Evolutionary conservation across 2,329 filamentous ascomycete species (phyloP), one percentile per base, ranked within the genome.

Genomic region (Cordyceps cicadae): DNA sequence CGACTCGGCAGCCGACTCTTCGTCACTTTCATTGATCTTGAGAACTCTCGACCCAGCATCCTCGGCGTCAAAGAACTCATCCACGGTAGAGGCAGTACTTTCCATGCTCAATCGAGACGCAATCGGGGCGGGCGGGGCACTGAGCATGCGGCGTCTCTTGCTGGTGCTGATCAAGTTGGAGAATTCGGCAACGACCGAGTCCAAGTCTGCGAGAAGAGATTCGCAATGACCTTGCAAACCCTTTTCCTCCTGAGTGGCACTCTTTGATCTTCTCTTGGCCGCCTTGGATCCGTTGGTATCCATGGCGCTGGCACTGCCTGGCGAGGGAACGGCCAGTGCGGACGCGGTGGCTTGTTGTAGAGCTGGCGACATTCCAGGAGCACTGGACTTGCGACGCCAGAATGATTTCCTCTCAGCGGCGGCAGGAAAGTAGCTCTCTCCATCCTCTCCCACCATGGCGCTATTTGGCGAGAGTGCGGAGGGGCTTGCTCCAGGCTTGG

Each of bases 41-140:
- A 96, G 79, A 9, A 96, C 79, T 59, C 89, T 86, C 8, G 87
- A 86, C 17, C 76, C 76, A 26, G 75, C 77, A 66, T 83, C 82
- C 68, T 88, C 86, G 1, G 94, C 94, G 71, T 99, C 94, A 67
- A 97, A 99, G 75, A 97, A 99, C 70, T 97, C 93, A 61, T 96
- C 90, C 2, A 83, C 83, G 1, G 89, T 88, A 24, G 82, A 82
- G 5, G 61, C 34, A 34, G 87, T 81, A 0, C 92, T 96, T 64
- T 96, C 92, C 59, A 95, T 84, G 69, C 92, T 96, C 68, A 82
- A 79, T 43, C 81, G 76, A 9, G 77, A 75, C 55, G 66, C 72
- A 50, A 65, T 73, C 34, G 71, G 76, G 4, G 81, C 73, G 8
- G 85, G 79, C 21, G 75, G 67, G 6, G 86, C 79, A 14, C 76